Evolutionary conservation across 1,284 basidiomycete species (phyloP), one percentile per base, ranked within the genome.

Genomic region (Pseudozyma sp.): DNA sequence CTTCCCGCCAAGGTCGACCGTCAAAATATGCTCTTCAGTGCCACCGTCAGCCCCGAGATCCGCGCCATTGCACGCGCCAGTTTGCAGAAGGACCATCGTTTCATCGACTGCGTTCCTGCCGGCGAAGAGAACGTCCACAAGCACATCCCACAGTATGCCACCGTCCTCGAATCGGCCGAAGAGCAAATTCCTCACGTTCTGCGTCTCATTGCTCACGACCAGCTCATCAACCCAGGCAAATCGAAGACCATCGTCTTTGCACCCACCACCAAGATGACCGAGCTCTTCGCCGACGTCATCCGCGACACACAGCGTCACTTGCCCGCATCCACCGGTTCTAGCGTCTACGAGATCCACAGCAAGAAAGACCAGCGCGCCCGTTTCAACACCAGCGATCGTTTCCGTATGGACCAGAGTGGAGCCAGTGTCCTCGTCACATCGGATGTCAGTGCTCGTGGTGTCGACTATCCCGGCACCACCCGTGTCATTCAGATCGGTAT

Each of bases 11-110:
- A 87, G 2, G 89, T 90, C 0, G 85, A 90, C 61, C 90, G 95
- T 19, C 93, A 95, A 84, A 98, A 95, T 0, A 92, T 97, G 87
- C 88, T 99, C 70, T 97, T 98, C 87, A 95, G 93, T n/a, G 95
- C 96, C 11, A 97, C 89, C 18, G 88, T 89, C 51, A 88, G 87
- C 45, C 81, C 77, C 16, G 86, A 86, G 58, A 88, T 89, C 60
- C 79, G 84, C 36, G 80, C 84, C 49, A 86, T 89, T 53, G 88
- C 89, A 1, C 81, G 85, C 35, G 80, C 85, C 89, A 66, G 90
- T 90, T 78, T 93, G 88, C 86, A 88, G 21, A 84, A 85, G 48
- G 88, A 90, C 65, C 89, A 92, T 84, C 59, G 89, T 87, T 86
- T 88, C 75, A 87, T 89, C 80, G 88, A 89, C 85, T 88, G 88